phyloP scores from a whole-genome alignment of 2,329 filamentous ascomycete genomes.

The Xylaria digitata region DNA sequence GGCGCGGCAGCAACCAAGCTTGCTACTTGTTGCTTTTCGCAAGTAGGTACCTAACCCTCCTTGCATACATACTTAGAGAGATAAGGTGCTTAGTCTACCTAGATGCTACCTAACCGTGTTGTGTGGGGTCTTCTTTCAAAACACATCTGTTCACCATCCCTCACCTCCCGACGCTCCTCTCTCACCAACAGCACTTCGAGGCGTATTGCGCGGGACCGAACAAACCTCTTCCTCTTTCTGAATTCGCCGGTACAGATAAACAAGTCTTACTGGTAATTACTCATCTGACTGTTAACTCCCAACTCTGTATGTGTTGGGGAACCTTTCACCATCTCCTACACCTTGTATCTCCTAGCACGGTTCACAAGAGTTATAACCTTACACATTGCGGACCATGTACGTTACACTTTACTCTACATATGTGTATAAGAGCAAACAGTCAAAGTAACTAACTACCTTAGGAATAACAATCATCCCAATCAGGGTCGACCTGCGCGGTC shows the following conservation, averaged over 20 bases:
- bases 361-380: neutral
- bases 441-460: constrained; percentile 27
- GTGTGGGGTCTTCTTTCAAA: neutral
- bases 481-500: constrained; percentile 30
- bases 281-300: neutral
- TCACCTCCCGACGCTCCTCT: neutral
- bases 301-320: constrained; percentile 2
- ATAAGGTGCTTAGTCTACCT: too few species aligned
- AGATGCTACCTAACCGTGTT: neutral
- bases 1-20: too few species aligned
- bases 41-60: too few species aligned
- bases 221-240: neutral
- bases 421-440: neutral
- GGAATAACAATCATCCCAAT: constrained; percentile 36
- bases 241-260: neutral
- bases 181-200: neutral
- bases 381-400: constrained; percentile 36
- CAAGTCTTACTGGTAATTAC: neutral
- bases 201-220: neutral
- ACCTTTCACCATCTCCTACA: neutral
- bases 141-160: neutral
- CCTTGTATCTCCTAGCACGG: neutral
- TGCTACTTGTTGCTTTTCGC: too few species aligned
- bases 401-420: constrained; percentile 12
- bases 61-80: too few species aligned